Conservation (phyloP, 495 filamentous ascomycete genomes). For the Aspergillus baeticus region DNA sequence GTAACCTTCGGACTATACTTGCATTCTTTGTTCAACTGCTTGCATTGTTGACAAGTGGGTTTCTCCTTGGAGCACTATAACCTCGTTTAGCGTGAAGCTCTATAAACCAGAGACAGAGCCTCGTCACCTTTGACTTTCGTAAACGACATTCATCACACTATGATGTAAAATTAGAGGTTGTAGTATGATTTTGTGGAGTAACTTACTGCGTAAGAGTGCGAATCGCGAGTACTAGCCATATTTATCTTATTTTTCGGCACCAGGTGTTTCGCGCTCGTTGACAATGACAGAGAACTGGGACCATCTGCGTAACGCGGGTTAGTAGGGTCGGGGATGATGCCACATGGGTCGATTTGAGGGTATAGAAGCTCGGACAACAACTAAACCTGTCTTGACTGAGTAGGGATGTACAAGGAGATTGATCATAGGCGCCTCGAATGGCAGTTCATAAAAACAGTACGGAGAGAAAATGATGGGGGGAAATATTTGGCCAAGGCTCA, state of each 20-base stretch:
- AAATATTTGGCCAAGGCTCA: not conserved
- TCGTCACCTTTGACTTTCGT: conserved; percentile 46
- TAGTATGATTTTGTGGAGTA: not conserved
- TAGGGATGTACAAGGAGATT: not conserved
- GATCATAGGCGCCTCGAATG: not conserved
- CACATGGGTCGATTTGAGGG: not conserved
- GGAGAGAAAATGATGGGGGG: not conserved
- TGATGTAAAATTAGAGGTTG: not conserved
- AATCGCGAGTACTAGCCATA: conserved; percentile 49
- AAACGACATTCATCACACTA: conserved; percentile 53
- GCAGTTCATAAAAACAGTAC: not conserved
- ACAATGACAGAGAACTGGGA: conserved; percentile 34
- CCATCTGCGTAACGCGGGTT: conserved; percentile 34
- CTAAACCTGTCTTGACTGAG: not conserved
- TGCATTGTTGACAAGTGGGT: conserved; percentile 44
- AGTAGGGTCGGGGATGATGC: conserved; percentile 18
- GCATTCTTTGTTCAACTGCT: conserved; percentile 45
- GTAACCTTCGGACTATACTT: conserved; percentile 49
- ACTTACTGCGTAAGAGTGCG: conserved; percentile 49
- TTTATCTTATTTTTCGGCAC: conserved; percentile 31
- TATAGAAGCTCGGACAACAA: not conserved
- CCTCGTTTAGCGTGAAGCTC: conserved; percentile 4
- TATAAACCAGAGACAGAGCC: not conserved
- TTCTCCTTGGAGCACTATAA: conserved; percentile 49
- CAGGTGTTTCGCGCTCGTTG: conserved; percentile 33